Evolutionary conservation across 31 red algal genomes (phyloP).

Genomic region (Endocladia muricata): DNA sequence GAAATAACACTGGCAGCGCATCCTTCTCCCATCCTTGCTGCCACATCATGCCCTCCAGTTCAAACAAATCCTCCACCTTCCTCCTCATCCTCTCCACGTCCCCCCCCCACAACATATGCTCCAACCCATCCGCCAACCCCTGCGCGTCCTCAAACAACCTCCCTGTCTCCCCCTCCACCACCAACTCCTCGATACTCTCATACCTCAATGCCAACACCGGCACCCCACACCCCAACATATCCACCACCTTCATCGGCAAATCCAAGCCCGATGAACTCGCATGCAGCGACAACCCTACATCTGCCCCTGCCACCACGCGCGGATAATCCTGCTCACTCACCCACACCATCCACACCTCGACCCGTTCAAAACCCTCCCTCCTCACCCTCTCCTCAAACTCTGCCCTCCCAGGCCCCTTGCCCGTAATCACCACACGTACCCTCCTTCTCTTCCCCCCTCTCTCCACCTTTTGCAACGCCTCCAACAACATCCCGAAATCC

Average conservation of each 20-base stretch:
- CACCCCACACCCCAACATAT: conserved; percentile 78
- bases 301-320: conserved; percentile 37
- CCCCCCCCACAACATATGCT: conserved; percentile 1
- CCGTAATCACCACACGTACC: conserved; percentile 78
- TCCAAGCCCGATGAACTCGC: conserved; percentile 86
- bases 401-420: conserved; percentile 77
- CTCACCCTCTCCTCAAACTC: conserved; percentile 21
- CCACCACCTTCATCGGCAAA: conserved; percentile 97
- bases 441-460: neutral
- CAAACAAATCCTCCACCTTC: neutral
- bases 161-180: conserved; percentile 52
- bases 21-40: conserved; percentile 6
- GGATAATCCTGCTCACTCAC: conserved; percentile 61
- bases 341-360: conserved; percentile 69
- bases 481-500: conserved; percentile 66
- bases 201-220: conserved; percentile 78
- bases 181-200: conserved; percentile 63
- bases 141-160: conserved; percentile 42
- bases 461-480: conserved; percentile 62
- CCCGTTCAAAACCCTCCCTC: conserved; percentile 6
- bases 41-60: conserved; percentile 11
- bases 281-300: conserved; percentile 84
- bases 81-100: neutral
- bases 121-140: conserved; percentile 24
- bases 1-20: conserved; percentile 13